Percentiles rank a stretch among this genome's conserved stretches.
Evolutionary conservation across 495 filamentous ascomycete species (phyloP).

Genomic region (Talaromyces liani): DNA sequence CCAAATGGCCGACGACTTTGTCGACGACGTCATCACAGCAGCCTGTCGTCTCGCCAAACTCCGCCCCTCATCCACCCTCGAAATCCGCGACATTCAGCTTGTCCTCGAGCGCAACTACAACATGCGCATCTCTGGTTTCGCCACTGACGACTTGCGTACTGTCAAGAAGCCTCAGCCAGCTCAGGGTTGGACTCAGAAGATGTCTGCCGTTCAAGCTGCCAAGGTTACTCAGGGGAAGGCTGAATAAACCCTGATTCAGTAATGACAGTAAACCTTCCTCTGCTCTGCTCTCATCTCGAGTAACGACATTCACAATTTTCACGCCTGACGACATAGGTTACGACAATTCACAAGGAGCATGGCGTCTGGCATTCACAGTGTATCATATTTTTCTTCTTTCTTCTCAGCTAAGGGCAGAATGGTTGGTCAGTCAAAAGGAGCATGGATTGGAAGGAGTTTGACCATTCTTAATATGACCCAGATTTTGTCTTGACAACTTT

Average conservation of each 20-base stretch:
- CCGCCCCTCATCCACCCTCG: slow-evolving; percentile 77
- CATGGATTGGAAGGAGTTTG: background rate
- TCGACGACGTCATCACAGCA: slow-evolving; percentile 77
- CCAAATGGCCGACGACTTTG: slow-evolving; percentile 85
- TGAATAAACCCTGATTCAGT: slow-evolving; percentile 16
- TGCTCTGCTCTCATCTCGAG: too few species aligned
- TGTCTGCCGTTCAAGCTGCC: slow-evolving; percentile 89
- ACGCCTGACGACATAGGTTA: background rate
- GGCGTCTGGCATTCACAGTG: background rate
- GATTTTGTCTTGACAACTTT: background rate
- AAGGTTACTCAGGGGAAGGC: slow-evolving; percentile 55
- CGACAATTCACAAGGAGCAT: background rate
- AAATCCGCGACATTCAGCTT: slow-evolving; percentile 90
- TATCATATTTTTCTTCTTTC: background rate
- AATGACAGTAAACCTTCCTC: too few species aligned
- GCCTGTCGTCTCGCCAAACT: slow-evolving; percentile 91
- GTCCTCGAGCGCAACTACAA: slow-evolving; percentile 96
- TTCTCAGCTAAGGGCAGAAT: background rate
- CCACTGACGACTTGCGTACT: slow-evolving; percentile 86
- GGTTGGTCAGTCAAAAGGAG: background rate
- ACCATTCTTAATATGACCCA: background rate
- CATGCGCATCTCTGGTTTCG: slow-evolving; percentile 92
- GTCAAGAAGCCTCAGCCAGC: slow-evolving; percentile 87
- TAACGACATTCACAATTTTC: background rate
- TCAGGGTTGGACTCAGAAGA: slow-evolving; percentile 84